A percentile compares a stretch with the other conserved stretches of the same genome.
Evolutionary conservation across 257 asterid genomes (phyloP).

Genomic region (Primulina huaijiensis): DNA sequence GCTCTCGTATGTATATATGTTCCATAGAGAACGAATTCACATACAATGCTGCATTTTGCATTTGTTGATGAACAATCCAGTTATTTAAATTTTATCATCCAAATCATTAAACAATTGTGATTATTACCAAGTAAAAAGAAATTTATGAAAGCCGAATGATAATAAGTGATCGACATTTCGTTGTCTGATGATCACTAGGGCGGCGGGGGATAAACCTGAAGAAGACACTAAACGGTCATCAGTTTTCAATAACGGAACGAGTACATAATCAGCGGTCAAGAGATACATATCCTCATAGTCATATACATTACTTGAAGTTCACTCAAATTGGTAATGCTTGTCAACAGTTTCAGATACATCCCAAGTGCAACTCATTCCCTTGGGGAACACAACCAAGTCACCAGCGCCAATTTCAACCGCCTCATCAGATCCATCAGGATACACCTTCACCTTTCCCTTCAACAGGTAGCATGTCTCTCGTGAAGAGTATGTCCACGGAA

Average conservation of each 20-base stretch:
- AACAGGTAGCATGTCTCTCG: conserved; percentile 59
- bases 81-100: no score
- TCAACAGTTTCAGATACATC: conserved; percentile 61
- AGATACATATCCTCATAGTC: background rate
- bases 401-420: conserved; percentile 59
- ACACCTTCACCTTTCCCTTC: conserved; percentile 66
- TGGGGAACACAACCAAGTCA: conserved; percentile 68
- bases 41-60: no score
- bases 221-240: no score
- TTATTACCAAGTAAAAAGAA: no score
- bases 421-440: conserved; percentile 53
- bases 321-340: conserved; percentile 62
- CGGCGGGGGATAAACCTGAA: background rate
- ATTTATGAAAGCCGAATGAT: no score
- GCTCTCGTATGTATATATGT: no score
- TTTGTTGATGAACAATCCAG: no score
- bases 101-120: no score
- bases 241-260: background rate
- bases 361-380: conserved; percentile 78
- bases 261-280: background rate
- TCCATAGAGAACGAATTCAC: no score
- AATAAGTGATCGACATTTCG: no score
- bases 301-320: background rate
- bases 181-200: no score
- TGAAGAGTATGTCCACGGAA: conserved; percentile 66